phyloP scores from a whole-genome alignment of 805 yeast species.

The Wickerhamomyces pijperi region DNA sequence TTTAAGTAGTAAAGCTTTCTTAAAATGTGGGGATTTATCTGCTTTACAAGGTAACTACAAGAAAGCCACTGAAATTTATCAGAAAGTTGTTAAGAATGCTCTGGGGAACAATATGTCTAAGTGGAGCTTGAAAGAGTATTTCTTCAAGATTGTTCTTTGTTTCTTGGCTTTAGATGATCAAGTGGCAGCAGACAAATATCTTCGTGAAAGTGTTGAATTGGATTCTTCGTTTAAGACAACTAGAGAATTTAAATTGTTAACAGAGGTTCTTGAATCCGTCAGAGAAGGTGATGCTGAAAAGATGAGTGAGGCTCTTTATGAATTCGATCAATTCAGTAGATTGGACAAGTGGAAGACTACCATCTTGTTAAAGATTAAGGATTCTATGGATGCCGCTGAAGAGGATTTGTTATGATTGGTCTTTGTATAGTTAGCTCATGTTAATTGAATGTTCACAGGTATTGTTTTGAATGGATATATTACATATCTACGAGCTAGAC shows the following conservation, averaged over 20 bases:
- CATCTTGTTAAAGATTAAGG: constrained; percentile 72
- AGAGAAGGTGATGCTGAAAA: constrained; percentile 70
- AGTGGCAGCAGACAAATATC: constrained; percentile 72
- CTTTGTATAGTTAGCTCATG: too few species aligned
- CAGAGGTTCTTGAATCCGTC: constrained; percentile 61
- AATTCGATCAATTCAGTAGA: constrained; percentile 78
- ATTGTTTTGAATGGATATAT: too few species aligned
- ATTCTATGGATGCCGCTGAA: constrained; percentile 56
- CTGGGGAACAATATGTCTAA: constrained; percentile 64
- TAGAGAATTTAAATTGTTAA: constrained; percentile 62
- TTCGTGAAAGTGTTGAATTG: constrained; percentile 52
- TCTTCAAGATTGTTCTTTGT: constrained; percentile 73
- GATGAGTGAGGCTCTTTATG: constrained; percentile 63
- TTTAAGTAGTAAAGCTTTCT: constrained; percentile 72
- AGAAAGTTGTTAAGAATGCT: constrained; percentile 66
- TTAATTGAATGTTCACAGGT: too few species aligned
- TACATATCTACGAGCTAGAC: too few species aligned
- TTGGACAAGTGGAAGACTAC: constrained; percentile 88
- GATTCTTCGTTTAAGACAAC: constrained; percentile 70
- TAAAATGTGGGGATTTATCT: constrained; percentile 82
- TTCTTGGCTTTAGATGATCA: constrained; percentile 75
- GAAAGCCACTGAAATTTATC: constrained; percentile 69
- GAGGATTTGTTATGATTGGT: constrained; percentile 43
- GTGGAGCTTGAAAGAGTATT: constrained; percentile 92
- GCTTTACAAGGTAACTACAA: constrained; percentile 67